These are phyloP conservation scores for Mycosphaerella arachidis DNA, from an alignment of 2,329 filamentous ascomycete species.

Conservation along the genomic window DNA sequence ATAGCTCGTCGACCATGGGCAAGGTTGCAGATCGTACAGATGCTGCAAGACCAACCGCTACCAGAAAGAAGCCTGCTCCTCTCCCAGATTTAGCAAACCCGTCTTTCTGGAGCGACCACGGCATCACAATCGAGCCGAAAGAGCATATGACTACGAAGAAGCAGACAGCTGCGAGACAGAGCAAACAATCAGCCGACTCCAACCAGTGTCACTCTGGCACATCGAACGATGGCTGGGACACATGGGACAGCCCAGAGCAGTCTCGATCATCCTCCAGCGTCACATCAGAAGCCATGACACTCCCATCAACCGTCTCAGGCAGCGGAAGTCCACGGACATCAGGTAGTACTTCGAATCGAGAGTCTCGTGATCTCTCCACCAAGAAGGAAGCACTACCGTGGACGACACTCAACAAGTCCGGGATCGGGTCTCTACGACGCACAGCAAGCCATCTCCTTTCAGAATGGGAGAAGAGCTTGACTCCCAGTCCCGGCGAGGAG, in stretches of 20 bases:
- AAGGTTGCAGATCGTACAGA: conserved; percentile 15
- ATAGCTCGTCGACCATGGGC: conserved; percentile 19
- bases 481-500: conserved; percentile 27
- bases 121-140: conserved; percentile 12
- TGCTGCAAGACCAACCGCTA: conserved; percentile 17
- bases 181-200: conserved; percentile 16
- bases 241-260: conserved; percentile 27
- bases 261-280: conserved; percentile 23
- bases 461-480: conserved; percentile 81
- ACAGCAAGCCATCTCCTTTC: conserved; percentile 83
- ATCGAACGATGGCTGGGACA: conserved; percentile 30
- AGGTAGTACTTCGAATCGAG: conserved; percentile 8
- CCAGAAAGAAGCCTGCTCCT: conserved; percentile 20
- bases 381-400: conserved; percentile 52
- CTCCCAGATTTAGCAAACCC: conserved; percentile 27
- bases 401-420: conserved; percentile 61
- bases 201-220: conserved; percentile 15
- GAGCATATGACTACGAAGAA: conserved; percentile 23
- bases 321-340: conserved; percentile 20
- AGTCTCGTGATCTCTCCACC: conserved; percentile 14
- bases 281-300: conserved; percentile 23
- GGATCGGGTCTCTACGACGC: conserved; percentile 71
- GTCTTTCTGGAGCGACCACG: conserved; percentile 30
- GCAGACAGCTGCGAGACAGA: conserved; percentile 17
- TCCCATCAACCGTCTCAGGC: conserved; percentile 24